These are phyloP conservation scores for Eucalyptus sp. DNA, from an alignment of 345 rosid genomes.

Conservation along the genomic window DNA sequence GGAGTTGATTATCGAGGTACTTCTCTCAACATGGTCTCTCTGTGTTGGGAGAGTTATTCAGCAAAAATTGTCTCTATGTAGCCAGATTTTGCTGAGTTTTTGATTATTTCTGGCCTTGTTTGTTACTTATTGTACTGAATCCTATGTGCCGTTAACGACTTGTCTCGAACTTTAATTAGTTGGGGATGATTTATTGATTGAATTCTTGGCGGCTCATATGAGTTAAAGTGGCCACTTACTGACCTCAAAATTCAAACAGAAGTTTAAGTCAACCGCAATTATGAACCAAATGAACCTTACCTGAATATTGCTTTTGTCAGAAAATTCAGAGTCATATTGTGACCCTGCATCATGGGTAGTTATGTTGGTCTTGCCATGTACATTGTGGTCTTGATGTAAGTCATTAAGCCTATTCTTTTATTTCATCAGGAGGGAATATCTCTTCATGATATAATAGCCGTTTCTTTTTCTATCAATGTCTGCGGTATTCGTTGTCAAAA, in stretches of 20 bases:
- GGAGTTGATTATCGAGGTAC: slow-evolving; percentile 87
- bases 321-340: not conserved
- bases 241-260: not conserved
- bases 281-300: not conserved
- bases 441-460: not conserved
- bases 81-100: not conserved
- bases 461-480: not conserved
- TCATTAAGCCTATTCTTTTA: not conserved
- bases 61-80: not conserved
- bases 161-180: not conserved
- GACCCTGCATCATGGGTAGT: not conserved
- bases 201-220: not conserved
- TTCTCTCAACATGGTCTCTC: not conserved
- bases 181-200: not conserved
- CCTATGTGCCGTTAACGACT: not conserved
- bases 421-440: not conserved
- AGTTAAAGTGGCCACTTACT: fast-evolving
- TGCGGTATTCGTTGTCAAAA: not conserved
- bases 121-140: not conserved
- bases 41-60: not conserved
- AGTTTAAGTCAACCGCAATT: not conserved
- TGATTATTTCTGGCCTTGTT: not conserved
- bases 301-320: not conserved
- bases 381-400: not conserved
- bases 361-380: not conserved